phyloP scores from a whole-genome alignment of 139 green algal genomes.

The Trebouxia sp. region DNA sequence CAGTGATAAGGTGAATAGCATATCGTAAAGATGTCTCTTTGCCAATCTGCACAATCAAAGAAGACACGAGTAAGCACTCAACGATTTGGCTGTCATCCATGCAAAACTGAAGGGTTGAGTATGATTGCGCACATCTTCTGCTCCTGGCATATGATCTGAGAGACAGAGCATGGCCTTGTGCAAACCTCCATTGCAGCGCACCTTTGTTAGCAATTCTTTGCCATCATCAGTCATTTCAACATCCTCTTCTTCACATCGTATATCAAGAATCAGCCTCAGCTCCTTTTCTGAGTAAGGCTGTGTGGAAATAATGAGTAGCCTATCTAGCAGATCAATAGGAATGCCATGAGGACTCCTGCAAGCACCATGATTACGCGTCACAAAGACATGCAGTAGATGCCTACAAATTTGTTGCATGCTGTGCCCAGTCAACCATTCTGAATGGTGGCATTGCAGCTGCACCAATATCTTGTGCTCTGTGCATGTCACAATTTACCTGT shows the following conservation, averaged over 20 bases:
- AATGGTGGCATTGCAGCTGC: not conserved
- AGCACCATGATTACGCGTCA: not conserved
- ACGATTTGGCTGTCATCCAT: too few species aligned
- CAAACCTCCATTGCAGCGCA: not conserved
- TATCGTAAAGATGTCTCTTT: slow-evolving; percentile 95
- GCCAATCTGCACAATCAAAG: slow-evolving; percentile 65
- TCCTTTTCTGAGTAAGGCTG: slow-evolving; percentile 93
- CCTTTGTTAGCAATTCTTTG: slow-evolving; percentile 92
- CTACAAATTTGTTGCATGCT: too few species aligned
- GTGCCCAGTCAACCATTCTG: too few species aligned
- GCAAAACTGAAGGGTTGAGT: not conserved
- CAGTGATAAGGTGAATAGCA: slow-evolving; percentile 96
- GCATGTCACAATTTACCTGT: slow-evolving; percentile 55
- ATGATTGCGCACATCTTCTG: too few species aligned
- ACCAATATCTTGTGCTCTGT: not conserved
- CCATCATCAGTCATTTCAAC: slow-evolving; percentile 94
- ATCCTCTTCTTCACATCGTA: slow-evolving; percentile 90
- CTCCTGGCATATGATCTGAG: too few species aligned
- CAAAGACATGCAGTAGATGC: too few species aligned
- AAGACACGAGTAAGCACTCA: too few species aligned
- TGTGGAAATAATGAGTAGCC: slow-evolving; percentile 98
- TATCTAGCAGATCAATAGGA: slow-evolving; percentile 97
- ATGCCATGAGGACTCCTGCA: slow-evolving; percentile 90
- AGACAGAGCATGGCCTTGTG: too few species aligned
- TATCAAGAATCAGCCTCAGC: slow-evolving; percentile 93